These are phyloP conservation scores for Teunomyces tritomae DNA, from an alignment of 805 yeast genomes.

Conservation along the genomic window DNA sequence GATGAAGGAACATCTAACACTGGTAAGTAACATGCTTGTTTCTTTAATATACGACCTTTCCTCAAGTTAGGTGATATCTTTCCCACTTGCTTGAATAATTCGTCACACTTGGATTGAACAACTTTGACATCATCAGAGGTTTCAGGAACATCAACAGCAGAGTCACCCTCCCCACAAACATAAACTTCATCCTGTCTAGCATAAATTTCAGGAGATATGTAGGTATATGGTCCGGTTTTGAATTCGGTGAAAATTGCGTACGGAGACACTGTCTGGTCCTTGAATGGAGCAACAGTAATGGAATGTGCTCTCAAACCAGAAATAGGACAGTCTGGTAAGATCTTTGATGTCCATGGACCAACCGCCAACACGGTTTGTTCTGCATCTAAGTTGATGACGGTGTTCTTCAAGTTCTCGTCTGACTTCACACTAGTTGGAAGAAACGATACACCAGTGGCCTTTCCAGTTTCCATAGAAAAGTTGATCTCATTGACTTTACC, in stretches of 20 bases:
- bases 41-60: slow-evolving; percentile 70
- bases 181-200: slow-evolving; percentile 95
- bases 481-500: slow-evolving; percentile 78
- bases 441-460: slow-evolving; percentile 72
- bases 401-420: slow-evolving; percentile 20
- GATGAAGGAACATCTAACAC: slow-evolving; percentile 90
- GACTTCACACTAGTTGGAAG: slow-evolving; percentile 39
- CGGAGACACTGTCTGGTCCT: slow-evolving; percentile 73
- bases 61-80: slow-evolving; percentile 67
- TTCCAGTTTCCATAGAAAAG: slow-evolving; percentile 60
- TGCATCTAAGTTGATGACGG: slow-evolving; percentile 51
- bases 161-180: slow-evolving; percentile 96
- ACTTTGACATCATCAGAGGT: slow-evolving; percentile 93
- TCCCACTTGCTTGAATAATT: slow-evolving; percentile 76
- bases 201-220: slow-evolving; percentile 90
- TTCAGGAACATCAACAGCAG: slow-evolving; percentile 86
- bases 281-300: slow-evolving; percentile 81
- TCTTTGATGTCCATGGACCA: slow-evolving; percentile 96
- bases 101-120: slow-evolving; percentile 83
- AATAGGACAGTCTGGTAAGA: slow-evolving; percentile 90
- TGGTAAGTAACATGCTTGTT: slow-evolving; percentile 95
- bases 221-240: slow-evolving; percentile 60
- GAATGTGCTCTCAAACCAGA: slow-evolving; percentile 94
- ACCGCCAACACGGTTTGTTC: slow-evolving; percentile 81
- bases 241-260: slow-evolving; percentile 93